Evolutionary conservation across 1,284 basidiomycete genomes (phyloP), one percentile per base, ranked within the genome.

Genomic region (Volvariella volvacea): DNA sequence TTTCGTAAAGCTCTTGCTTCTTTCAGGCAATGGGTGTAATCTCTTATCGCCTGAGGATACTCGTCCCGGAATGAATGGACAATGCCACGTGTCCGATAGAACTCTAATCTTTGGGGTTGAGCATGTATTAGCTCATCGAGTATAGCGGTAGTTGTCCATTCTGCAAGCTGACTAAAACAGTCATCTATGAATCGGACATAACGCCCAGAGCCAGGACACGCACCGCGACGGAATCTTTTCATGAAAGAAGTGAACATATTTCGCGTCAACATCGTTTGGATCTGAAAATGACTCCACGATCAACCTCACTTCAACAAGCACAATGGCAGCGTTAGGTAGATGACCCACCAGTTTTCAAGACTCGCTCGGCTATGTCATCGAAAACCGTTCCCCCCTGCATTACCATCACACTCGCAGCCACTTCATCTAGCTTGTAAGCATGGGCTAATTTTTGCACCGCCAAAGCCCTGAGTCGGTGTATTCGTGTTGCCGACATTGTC

Each of bases 311-410:
- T 54, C 41, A 50, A 42, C 40, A 45, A 20, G 25, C 25, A 28
- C 25, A 28, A 39, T 3, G 25, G 30, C 34, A 2, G 22, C 44
- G 42, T 37, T 3, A 42, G 25, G 31, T 41, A 1, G 22, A 15
- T 8, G 20, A 71, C 79, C 52, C 48, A 86, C 86, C 84, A 41
- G 74, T 56, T 73, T 70, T 87, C 41, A 91, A 73, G 14, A 92
- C 88, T 14, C 80, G 72, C 57, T 88, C 85, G 1, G 88, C 88
- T 12, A 92, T 71, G 55, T 92, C 88, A 52, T 92, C 88, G 52
- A 92, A 87, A 2, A 90, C 84, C 50, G 80, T 89, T 2, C 88
- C 88, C 22, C 88, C 85, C 57, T 91, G 88, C 88, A 92, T 92
- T 31, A 91, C 79, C 81, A 90, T 88, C 28, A 92, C 88, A 56